Conservation (phyloP, 2,329 filamentous ascomycete species). For the Fusarium ambrosium region DNA sequence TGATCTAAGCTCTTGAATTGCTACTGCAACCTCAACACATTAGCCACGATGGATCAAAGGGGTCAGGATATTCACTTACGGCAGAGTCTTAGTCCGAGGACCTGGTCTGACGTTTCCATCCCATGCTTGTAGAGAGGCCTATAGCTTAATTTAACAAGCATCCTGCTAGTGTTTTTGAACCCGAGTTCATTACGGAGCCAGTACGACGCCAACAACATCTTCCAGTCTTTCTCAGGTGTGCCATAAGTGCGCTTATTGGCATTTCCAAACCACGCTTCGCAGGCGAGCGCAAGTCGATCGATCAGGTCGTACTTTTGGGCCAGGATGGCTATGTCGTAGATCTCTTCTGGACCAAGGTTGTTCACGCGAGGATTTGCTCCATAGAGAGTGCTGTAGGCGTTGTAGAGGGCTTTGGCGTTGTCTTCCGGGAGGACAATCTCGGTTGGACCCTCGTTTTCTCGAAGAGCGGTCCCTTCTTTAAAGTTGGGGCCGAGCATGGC, state of each 20-base stretch:
- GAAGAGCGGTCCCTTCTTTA: not conserved
- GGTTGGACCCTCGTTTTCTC: accelerated
- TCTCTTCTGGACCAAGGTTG: not conserved
- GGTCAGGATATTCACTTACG: not conserved
- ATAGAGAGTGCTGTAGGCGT: not conserved
- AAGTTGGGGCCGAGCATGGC: not conserved
- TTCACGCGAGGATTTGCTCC: not conserved
- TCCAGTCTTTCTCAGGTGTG: not conserved
- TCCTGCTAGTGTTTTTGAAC: too few relatives aligned
- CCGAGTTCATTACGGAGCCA: too few relatives aligned
- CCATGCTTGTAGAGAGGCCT: too few relatives aligned
- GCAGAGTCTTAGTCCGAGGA: not conserved
- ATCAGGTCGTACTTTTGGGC: slow-evolving; percentile 3
- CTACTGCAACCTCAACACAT: not conserved
- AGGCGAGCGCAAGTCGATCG: not conserved
- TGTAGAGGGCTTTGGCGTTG: accelerated
- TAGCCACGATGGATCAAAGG: not conserved
- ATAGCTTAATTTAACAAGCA: too few relatives aligned
- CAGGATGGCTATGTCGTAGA: not conserved
- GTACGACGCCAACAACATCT: not conserved
- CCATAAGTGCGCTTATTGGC: too few relatives aligned
- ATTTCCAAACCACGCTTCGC: not conserved
- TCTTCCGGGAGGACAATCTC: not conserved
- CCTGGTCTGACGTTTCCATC: not conserved
- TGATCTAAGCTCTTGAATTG: too few relatives aligned